Evolutionary conservation across 805 yeast species (phyloP), one percentile per base, ranked within the genome.

Genomic region (Nakazawaea molendinolei): DNA sequence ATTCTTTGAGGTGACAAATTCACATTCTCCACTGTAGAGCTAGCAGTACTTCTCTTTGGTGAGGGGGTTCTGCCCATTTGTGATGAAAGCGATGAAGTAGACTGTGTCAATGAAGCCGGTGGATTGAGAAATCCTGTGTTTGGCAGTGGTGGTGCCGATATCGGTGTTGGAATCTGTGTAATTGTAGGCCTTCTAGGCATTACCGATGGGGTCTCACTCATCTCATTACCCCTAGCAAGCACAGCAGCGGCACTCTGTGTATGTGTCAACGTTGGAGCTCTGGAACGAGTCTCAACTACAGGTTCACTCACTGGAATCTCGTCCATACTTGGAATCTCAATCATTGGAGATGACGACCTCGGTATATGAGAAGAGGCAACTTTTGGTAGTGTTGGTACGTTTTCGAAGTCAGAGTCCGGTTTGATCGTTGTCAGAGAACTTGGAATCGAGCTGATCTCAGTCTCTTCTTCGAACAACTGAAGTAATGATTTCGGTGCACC

Each of bases 401-500:
- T 28, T 23, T 21, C 38, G 27, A 13, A 22, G 30, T 13, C n/a
- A 25, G 30, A 14, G 26, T 23, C 14, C 30, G 17, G 8, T 23
- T 26, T 23, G n/a, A n/a, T n/a, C n/a, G n/a, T 27, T 36, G 2
- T 31, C 18, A 10, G 25, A 31, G 5, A 43, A 43, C 14, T 44
- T 51, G 17, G 44, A 53, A 5, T 50, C 24, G 10, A 10, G 14
- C n/a, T n/a, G 13, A 12, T 17, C 5, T 5, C 51, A 5, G 52
- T 58, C 8, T 51, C 59, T 19, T 74, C 77, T 45, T 80, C 86
- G 52, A 86, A 86, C 19, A 86, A 56, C 51, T 77, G 76, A 40
- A 79, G 58, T 22, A 86, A 60, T 2, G 92, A 80, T 51, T 74
- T 77, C 1, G 95, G 95, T 0, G 86, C 79, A 27, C 71, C 79